A percentile compares a stretch with the other conserved stretches of the same genome.
Conservation (phyloP, 371 early-diverging fungal genomes). For the Rhizopus sp. region DNA sequence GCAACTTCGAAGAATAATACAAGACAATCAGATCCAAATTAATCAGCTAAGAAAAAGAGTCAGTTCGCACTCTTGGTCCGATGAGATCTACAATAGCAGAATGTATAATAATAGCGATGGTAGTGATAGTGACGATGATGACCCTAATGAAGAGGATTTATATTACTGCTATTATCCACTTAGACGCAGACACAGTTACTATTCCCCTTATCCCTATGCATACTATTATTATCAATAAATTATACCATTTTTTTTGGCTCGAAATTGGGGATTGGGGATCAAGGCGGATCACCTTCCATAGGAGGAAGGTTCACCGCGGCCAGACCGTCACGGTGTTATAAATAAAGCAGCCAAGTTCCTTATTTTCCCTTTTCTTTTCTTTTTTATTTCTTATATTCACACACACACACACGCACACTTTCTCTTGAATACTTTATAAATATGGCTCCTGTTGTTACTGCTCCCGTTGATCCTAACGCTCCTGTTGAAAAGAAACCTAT, state of each 20-base stretch:
- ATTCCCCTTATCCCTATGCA: too few relatives aligned
- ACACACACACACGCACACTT: not conserved
- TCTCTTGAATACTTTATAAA: not conserved
- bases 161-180: too few relatives aligned
- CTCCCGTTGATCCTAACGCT: conserved; percentile 3
- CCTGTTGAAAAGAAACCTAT: conserved; percentile 61
- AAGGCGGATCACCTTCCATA: conserved; percentile 1
- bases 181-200: too few relatives aligned
- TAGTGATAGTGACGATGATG: too few relatives aligned
- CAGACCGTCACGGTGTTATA: conserved; percentile 2
- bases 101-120: too few relatives aligned
- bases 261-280: not conserved
- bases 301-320: conserved; percentile 1
- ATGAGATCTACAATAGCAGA: too few relatives aligned
- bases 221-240: too few relatives aligned
- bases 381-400: conserved; percentile 1
- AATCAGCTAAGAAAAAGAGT: conserved; percentile 1
- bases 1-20: conserved; percentile 19
- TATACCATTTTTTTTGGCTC: too few relatives aligned
- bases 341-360: not conserved
- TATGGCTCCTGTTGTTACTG: not conserved
- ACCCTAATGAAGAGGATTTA: too few relatives aligned
- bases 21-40: conserved; percentile 17
- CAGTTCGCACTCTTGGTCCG: too few relatives aligned
- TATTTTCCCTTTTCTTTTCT: not conserved